Evolutionary conservation across 106 monocot genomes (phyloP).

Genomic region (Xerophyta viscosa): DNA sequence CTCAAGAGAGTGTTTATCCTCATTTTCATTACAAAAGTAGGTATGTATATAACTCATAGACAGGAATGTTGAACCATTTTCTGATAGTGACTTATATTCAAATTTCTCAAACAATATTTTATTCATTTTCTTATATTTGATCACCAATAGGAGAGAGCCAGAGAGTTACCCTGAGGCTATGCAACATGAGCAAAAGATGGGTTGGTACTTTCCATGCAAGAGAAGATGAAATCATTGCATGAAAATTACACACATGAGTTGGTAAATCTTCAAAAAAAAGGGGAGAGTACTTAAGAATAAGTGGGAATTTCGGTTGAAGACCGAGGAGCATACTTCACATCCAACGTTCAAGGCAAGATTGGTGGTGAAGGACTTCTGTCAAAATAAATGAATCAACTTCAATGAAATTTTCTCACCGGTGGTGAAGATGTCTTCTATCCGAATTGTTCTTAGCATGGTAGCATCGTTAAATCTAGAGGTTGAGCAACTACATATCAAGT

Average conservation of each 20-base stretch:
- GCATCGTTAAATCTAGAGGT: neutral
- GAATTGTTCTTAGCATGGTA: neutral
- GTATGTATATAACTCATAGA: too few species aligned
- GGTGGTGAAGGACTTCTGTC: neutral
- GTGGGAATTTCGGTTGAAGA: neutral
- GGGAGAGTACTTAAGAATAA: slow-evolving; percentile 1
- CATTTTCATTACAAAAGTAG: too few species aligned
- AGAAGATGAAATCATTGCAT: slow-evolving; percentile 1
- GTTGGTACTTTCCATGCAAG: neutral
- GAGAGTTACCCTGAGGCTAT: neutral
- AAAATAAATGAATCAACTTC: neutral
- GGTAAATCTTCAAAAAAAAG: neutral
- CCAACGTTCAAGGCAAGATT: slow-evolving; percentile 5
- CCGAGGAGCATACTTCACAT: neutral
- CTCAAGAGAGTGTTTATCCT: too few species aligned
- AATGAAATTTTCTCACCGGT: neutral
- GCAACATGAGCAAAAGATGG: neutral
- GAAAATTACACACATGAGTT: neutral
- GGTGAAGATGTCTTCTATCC: slow-evolving; percentile 5
- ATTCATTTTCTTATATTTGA: too few species aligned
- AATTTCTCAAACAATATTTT: too few species aligned
- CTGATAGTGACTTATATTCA: too few species aligned
- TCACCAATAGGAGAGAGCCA: neutral
- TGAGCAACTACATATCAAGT: slow-evolving; percentile 1
- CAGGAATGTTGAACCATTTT: too few species aligned